Conservation (phyloP, 306 rosid species). For the Abrus pulchellus region DNA sequence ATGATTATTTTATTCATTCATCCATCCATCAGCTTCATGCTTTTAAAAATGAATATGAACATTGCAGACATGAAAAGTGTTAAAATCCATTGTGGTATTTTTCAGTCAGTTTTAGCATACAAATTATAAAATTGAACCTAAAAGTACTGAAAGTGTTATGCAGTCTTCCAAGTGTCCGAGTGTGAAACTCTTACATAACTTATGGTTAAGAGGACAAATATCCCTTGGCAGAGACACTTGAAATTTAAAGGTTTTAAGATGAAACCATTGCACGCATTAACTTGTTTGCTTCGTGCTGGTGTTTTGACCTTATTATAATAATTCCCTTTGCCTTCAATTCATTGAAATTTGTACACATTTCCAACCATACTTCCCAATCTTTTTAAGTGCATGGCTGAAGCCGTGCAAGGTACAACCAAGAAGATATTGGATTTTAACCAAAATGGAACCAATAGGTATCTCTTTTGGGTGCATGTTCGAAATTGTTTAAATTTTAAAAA, state of each 20-base stretch:
- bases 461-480: not conserved
- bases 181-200: not conserved
- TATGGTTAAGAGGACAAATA: conserved; percentile 15
- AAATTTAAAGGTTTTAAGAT: not conserved
- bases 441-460: not conserved
- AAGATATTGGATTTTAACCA: not conserved
- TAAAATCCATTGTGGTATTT: too few relatives aligned
- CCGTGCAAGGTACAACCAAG: not conserved
- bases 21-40: too few relatives aligned
- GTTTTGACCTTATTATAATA: conserved; percentile 10
- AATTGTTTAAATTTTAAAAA: too few relatives aligned
- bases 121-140: too few relatives aligned
- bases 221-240: conserved; percentile 6
- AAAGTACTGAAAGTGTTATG: too few relatives aligned
- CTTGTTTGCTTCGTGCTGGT: not conserved
- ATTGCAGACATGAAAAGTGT: too few relatives aligned
- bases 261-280: conserved; percentile 12
- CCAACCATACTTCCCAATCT: not conserved
- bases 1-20: too few relatives aligned
- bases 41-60: too few relatives aligned
- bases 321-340: conserved; percentile 35
- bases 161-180: too few relatives aligned
- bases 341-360: conserved; percentile 27
- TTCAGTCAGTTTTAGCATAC: too few relatives aligned
- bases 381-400: not conserved